Evolutionary conservation across 2,329 filamentous ascomycete genomes (phyloP).

Genomic region (Fusarium sp.): DNA sequence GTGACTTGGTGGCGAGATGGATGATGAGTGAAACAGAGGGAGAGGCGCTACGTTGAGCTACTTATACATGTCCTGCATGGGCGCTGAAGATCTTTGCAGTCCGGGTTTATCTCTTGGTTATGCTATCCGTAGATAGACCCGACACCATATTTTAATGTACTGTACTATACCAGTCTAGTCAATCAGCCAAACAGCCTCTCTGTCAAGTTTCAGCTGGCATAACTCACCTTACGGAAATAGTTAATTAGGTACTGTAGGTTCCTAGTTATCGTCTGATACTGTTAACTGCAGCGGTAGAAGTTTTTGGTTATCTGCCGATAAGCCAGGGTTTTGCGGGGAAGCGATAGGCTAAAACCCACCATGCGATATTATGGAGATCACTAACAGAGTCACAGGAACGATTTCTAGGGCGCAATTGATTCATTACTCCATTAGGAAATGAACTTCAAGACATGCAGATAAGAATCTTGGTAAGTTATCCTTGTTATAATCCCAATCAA

Average conservation of each 20-base stretch:
- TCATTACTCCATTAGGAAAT: constrained; percentile 18
- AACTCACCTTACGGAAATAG: constrained; percentile 3
- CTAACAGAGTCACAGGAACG: constrained; percentile 1
- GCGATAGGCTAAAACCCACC: constrained; percentile 7
- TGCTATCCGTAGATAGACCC: too few species aligned
- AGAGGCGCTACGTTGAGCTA: constrained; percentile 10
- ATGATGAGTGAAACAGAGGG: constrained; percentile 2
- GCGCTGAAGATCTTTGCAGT: constrained; percentile 12
- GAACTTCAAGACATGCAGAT: constrained; percentile 20
- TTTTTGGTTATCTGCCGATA: constrained; percentile 20
- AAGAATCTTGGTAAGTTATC: constrained; percentile 4
- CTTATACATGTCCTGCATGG: constrained; percentile 19
- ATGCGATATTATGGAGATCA: neutral
- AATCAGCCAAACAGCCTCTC: too few species aligned
- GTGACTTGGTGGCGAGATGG: constrained; percentile 4
- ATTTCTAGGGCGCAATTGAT: constrained; percentile 12
- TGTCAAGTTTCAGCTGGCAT: too few species aligned
- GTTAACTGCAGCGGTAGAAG: neutral
- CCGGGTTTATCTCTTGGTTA: neutral
- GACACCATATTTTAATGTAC: too few species aligned
- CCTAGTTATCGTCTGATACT: constrained; percentile 1
- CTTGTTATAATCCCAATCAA: neutral
- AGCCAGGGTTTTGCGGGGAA: constrained; percentile 29
- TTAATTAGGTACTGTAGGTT: too few species aligned
- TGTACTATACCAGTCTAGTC: neutral